Base-by-base conservation (phyloP, 352 stramenopile genomes). In the Phytophthora europaea region DNA sequence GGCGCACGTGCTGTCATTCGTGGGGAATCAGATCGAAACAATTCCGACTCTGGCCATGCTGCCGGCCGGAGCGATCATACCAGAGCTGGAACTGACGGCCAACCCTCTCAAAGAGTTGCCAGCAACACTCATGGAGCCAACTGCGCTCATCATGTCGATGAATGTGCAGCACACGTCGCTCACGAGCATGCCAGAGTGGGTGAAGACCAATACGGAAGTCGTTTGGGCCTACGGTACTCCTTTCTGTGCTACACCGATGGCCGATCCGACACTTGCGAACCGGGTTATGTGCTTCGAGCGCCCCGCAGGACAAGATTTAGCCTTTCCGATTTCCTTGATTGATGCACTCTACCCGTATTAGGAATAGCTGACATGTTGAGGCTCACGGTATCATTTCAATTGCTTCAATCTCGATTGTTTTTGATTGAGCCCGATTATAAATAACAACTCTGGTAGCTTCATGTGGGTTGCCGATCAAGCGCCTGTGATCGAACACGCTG, bases 11-110 rank as follows among this genome's bases (percentile, higher is more conserved):
- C 52, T 77, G 6, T 73, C 70, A 0, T 56, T 69, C 0, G 43
- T 56, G 59, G 54, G 31, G 5, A 67, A 77, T 13, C 53, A 33
- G 6, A 55, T 76, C 16, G 64, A 76, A 26, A 65, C 45, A 0
- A 8, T 73, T 5, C 64, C 64, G 10, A 70, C 64, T 13, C 26
- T 76, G 12, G 70, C 57, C 18, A 73, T 76, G 70, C 65, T 73
- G 64, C 70, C 65, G 22, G 58, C 70, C 0, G 57, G 70, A 6
- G 70, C 66, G 64, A 62, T 76, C 12, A 59, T 76, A 8, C 52
- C 53, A 10, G n/a, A 70, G 10, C 65, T 76, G 5, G 15, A 12
- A 10, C 38, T 76, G 16, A 58, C 47, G 8, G n/a, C 57, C 8
- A 73, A 76, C 28, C 70, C 70, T 10, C 52, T 73, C 15, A 31